Percentiles rank a stretch among this genome's conserved stretches.
Evolutionary conservation across 129 eudicot species (phyloP).

Genomic region (Chrysanthemum lavandulifolium): DNA sequence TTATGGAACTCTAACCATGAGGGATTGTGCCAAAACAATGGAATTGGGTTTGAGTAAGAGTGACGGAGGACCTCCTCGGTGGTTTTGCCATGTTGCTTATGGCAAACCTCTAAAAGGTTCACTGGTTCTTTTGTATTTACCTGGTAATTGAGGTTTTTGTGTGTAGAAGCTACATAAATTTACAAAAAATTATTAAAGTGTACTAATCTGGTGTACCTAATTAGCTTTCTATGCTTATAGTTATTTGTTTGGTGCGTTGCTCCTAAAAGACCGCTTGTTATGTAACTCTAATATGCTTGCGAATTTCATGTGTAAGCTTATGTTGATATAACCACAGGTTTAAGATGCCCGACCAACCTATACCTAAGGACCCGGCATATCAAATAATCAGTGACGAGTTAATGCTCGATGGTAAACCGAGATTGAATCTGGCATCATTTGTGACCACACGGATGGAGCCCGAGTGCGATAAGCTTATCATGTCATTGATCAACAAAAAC

Average conservation of each 20-base stretch:
- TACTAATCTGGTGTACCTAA: not conserved
- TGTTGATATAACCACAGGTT: too few species aligned
- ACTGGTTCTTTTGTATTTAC: slow-evolving; percentile 82
- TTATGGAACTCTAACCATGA: slow-evolving; percentile 39
- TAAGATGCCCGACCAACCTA: too few species aligned
- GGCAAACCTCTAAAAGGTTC: slow-evolving; percentile 62
- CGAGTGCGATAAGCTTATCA: too few species aligned
- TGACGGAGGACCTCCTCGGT: slow-evolving; percentile 90
- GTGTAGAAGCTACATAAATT: slow-evolving; percentile 4
- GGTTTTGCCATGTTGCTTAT: slow-evolving; percentile 77
- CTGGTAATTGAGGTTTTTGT: slow-evolving; percentile 49
- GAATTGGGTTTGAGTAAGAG: slow-evolving; percentile 51
- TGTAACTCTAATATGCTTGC: too few species aligned
- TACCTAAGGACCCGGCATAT: too few species aligned
- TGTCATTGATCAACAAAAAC: too few species aligned
- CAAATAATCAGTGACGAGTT: too few species aligned
- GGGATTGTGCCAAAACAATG: slow-evolving; percentile 38
- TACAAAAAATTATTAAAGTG: not conserved
- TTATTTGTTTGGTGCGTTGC: not conserved
- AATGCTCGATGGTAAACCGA: too few species aligned
- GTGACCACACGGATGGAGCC: too few species aligned
- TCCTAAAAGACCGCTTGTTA: not conserved
- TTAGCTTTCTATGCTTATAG: not conserved
- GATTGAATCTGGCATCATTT: too few species aligned
- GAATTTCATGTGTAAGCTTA: too few species aligned